These are phyloP conservation scores for Tuber indicum DNA, from an alignment of 495 filamentous ascomycete species.

Conservation along the genomic window DNA sequence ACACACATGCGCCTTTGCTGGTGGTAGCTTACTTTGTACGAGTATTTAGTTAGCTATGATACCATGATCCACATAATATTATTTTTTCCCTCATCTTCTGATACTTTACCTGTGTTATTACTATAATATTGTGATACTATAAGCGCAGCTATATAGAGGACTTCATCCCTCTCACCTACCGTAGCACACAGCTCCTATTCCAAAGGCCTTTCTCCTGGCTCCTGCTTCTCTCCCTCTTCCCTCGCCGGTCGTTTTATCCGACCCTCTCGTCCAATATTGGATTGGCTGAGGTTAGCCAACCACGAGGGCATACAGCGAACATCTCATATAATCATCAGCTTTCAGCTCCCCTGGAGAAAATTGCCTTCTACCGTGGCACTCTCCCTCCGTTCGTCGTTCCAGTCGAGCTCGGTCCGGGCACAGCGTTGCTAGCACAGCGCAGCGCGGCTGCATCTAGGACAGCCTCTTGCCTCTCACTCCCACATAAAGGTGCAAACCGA, in stretches of 20 bases:
- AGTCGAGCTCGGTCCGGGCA: neutral
- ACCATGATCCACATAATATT: neutral
- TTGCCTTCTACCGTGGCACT: neutral
- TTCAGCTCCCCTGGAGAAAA: neutral
- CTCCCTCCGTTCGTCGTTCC: neutral
- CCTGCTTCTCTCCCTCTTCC: neutral
- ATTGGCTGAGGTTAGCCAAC: neutral
- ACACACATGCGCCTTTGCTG: neutral
- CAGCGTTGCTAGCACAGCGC: neutral
- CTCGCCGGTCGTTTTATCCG: neutral
- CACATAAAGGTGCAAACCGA: neutral
- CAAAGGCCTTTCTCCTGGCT: neutral
- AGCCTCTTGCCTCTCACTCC: neutral
- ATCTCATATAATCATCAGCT: neutral
- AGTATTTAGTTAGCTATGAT: neutral
- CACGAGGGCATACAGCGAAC: neutral
- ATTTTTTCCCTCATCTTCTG: neutral
- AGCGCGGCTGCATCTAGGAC: neutral
- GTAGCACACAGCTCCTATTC: neutral
- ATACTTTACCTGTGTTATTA: neutral
- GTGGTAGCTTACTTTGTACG: neutral
- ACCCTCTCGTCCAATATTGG: neutral
- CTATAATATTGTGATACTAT: too few relatives aligned
- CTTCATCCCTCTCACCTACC: neutral
- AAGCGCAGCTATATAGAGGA: neutral